phyloP scores from a whole-genome alignment of 768 basidiomycete species.

The Mycena pura region DNA sequence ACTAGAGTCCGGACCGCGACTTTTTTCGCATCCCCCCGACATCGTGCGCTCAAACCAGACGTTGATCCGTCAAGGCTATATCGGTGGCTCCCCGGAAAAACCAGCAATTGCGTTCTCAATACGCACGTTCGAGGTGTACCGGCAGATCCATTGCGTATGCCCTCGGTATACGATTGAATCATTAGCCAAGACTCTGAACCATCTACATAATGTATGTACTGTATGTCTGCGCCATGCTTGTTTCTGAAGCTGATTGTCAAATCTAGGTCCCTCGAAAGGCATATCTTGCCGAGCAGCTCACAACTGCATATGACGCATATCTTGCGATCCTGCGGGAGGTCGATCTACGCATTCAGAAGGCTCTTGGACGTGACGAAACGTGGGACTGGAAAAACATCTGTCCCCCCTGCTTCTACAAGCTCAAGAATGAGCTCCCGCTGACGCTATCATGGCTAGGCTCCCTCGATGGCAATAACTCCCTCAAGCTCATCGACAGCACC shows the following conservation, averaged over 20 bases:
- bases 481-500: conserved; percentile 23
- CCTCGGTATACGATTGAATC: neutral
- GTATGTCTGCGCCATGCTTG: too few relatives aligned
- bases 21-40: neutral
- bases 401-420: conserved; percentile 30
- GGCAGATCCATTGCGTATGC: neutral
- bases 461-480: conserved; percentile 40
- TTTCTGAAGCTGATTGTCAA: too few relatives aligned
- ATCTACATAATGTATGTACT: neutral
- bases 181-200: neutral
- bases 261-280: neutral
- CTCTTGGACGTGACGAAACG: neutral
- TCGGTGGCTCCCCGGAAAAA: neutral
- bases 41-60: neutral
- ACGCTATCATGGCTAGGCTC: conserved; percentile 27
- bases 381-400: conserved; percentile 2
- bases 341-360: neutral
- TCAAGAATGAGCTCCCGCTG: conserved; percentile 23
- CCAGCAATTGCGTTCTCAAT: neutral
- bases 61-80: neutral
- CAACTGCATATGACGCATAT: neutral
- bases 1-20: neutral
- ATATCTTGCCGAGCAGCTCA: neutral
- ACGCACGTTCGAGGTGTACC: neutral
- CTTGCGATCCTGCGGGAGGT: neutral